Evolutionary conservation across 768 basidiomycete species (phyloP), one percentile per base, ranked within the genome.

Genomic region (Rhizopogon rudus): DNA sequence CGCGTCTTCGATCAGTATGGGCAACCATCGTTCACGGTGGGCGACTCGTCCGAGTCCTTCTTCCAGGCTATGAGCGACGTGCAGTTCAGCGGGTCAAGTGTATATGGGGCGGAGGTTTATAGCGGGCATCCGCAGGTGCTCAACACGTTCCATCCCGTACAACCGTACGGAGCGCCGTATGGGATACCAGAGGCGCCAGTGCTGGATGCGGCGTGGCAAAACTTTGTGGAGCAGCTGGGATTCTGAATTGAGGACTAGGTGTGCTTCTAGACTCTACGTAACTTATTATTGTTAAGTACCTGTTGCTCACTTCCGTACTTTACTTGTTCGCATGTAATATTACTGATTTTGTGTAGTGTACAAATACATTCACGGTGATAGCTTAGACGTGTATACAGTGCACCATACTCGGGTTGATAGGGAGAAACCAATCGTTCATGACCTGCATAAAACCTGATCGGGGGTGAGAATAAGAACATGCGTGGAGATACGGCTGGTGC

Each of bases 211-310:
- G 78, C 82, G 1, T 88, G 86, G 85, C 80, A 82, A 63, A 79
- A 75, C 57, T 83, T 88, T 43, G 80, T 85, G 43, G 83, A 87
- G 64, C 86, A 88, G 60, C 72, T 88, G 43, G 86, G 86, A 2
- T 78, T 78, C 57, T 75, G 55, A 67, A 43, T 7, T 31, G 7
- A 16, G n/a, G 17, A 40, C 16, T 41, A 28, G 22, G 44, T n/a
- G 16, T 41, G 20, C 13, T 22, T 28, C 35, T 9, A 2, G 16
- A n/a, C 45, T 37, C 10, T 17, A 6, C n/a, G n/a, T 22, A 14
- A 48, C 6, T 33, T 33, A 48, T 33, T 17, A 20, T 9, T 16
- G 28, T 25, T 31, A 33, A 20, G 20, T 20, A 20, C 17, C 31
- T 35, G 13, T 20, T 48, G 12, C 12, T 17, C 10, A 17, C 29